Base-by-base conservation (phyloP, 2,329 filamentous ascomycete genomes). In the Monilinia aucupariae region DNA sequence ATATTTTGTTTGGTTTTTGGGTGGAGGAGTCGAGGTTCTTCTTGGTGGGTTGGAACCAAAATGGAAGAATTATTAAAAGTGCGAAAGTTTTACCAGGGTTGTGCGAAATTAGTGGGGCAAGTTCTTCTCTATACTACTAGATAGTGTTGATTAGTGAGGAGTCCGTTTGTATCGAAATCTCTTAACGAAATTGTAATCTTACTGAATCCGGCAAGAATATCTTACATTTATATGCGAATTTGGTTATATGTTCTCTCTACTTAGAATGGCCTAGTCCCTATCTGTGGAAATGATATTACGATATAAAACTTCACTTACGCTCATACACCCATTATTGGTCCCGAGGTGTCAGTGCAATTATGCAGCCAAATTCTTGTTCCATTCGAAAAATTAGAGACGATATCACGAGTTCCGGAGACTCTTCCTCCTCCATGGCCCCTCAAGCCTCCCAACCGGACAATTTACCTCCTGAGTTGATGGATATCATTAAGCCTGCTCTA, bases 401-500 rank as follows among this genome's bases (percentile, higher is more conserved):
- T 22, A 72, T 72, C 69, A 60, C 62, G 27, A 27, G 58, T 61
- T 51, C 62, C 15, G 50, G 25, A 39, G 20, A 51, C n/a, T 20
- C 48, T 30, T 20, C 50, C 22, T 32, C 39, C 13, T 55, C 32
- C 15, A 59, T 55, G 48, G 41, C 30, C 37, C 22, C 59, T 20
- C 59, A 41, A 17, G 34, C 15, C 37, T 25, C 37, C 34, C 51
- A 51, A 34, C 39, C 39, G 55, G 61, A 68, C 64, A 61, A 61
- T 30, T 39, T 81, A 27, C 76, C 80, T 17, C 76, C 77, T 6
- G 78, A 79, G 58, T 65, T 82, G 8, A 67, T 75, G 8, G 77
- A 80, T 1, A 75, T 83, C 10, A 67, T 84, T 22, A 71, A 74
- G 10, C 80, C 81, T 25, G 80, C 85, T 27, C 71, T 88, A 55